Evolutionary conservation across 1,284 basidiomycete species (phyloP).

Genomic region (Rhodotorula sp.): DNA sequence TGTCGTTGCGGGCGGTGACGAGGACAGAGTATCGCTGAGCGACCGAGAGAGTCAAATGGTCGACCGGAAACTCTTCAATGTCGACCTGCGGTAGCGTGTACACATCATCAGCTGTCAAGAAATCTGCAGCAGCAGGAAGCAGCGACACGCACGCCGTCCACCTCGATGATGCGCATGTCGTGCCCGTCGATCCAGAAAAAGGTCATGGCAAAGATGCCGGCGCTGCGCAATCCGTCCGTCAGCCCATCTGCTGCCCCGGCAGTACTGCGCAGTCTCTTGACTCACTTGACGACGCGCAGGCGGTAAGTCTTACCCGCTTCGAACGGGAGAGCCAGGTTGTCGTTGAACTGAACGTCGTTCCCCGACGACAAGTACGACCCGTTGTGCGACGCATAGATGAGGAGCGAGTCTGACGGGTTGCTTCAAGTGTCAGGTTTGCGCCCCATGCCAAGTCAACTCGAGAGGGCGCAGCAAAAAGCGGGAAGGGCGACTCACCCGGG

Average conservation of each 20-base stretch:
- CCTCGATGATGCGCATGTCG: slow-evolving; percentile 80
- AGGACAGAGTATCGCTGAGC: slow-evolving; percentile 94
- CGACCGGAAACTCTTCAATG: slow-evolving; percentile 66
- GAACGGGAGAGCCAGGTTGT: slow-evolving; percentile 81
- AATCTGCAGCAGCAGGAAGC: slow-evolving; percentile 27
- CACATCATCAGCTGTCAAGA: neutral
- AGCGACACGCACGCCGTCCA: slow-evolving; percentile 63
- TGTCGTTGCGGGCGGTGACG: slow-evolving; percentile 83
- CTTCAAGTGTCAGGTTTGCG: slow-evolving; percentile 44
- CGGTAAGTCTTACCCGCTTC: slow-evolving; percentile 69
- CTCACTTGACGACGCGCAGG: slow-evolving; percentile 72
- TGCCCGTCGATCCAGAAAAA: slow-evolving; percentile 90
- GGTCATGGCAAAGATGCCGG: slow-evolving; percentile 62
- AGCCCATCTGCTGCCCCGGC: slow-evolving; percentile 59
- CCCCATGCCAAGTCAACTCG: slow-evolving; percentile 7
- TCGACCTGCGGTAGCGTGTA: slow-evolving; percentile 57
- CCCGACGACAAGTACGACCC: slow-evolving; percentile 64
- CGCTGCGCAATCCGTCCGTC: slow-evolving; percentile 24
- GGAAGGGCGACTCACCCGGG: slow-evolving; percentile 51
- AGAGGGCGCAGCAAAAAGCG: slow-evolving; percentile 54
- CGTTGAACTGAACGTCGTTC: slow-evolving; percentile 62
- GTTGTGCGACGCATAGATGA: slow-evolving; percentile 76
- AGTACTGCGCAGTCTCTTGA: slow-evolving; percentile 48
- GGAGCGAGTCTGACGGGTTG: slow-evolving; percentile 58
- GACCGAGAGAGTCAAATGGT: slow-evolving; percentile 69